These are phyloP conservation scores for Cymodocea nodosa DNA, from an alignment of 116 monocot genomes.

Conservation along the genomic window DNA sequence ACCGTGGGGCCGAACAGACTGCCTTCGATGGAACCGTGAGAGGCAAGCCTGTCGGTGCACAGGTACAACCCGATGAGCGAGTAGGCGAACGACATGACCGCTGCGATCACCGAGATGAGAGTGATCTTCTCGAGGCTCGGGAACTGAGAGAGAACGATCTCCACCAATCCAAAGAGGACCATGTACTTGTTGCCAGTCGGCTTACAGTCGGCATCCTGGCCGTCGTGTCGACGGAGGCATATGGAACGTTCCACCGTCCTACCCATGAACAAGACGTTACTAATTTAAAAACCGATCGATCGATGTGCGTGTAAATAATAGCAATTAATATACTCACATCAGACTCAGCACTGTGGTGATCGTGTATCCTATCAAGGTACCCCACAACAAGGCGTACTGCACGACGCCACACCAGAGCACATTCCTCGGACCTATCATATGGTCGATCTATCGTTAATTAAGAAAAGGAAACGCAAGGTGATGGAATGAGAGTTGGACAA, in stretches of 20 bases:
- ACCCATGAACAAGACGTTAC: not conserved
- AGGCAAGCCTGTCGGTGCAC: conserved; percentile 11
- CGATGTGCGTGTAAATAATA: not conserved
- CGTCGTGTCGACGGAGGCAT: conserved; percentile 29
- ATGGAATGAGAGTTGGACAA: no score
- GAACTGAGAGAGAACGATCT: conserved; percentile 34
- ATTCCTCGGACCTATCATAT: conserved; percentile 22
- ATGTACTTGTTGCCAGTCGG: conserved; percentile 48
- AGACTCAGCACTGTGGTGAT: conserved; percentile 48
- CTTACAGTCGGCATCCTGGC: conserved; percentile 31
- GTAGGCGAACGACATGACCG: conserved; percentile 59
- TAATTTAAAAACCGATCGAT: not conserved
- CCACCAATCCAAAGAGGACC: conserved; percentile 38
- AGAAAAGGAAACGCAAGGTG: no score
- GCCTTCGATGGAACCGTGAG: conserved; percentile 13
- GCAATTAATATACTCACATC: conserved; percentile 25
- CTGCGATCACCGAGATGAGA: conserved; percentile 48
- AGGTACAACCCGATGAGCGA: conserved; percentile 42
- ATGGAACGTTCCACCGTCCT: conserved; percentile 37
- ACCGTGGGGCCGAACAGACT: not conserved
- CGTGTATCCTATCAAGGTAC: conserved; percentile 57
- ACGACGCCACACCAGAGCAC: conserved; percentile 44
- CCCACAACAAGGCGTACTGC: conserved; percentile 53
- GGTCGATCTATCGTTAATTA: no score
- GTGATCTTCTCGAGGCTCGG: conserved; percentile 71